Conservation (phyloP, 805 yeast genomes). For the Cyberlindnera lachancei region DNA sequence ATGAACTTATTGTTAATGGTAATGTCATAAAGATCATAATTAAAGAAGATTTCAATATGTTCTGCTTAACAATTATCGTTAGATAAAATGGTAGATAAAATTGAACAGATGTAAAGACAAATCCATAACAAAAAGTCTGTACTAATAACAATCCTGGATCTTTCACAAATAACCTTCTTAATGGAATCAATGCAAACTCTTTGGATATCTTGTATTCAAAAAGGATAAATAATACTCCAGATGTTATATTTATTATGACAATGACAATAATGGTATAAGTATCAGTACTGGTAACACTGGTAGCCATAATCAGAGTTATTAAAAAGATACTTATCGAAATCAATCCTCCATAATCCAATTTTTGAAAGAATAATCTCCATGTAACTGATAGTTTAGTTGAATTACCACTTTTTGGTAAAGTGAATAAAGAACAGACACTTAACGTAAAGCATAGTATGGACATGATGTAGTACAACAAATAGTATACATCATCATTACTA, state of each 20-base stretch:
- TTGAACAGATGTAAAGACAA: slow-evolving; percentile 37
- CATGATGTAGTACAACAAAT: slow-evolving; percentile 26
- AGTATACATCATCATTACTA: slow-evolving; percentile 42
- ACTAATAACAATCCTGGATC: not conserved
- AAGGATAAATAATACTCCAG: slow-evolving; percentile 31
- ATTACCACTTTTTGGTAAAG: too few relatives aligned
- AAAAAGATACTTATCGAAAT: too few relatives aligned
- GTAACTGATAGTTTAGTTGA: too few relatives aligned
- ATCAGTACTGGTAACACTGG: slow-evolving; percentile 13
- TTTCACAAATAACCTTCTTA: slow-evolving; percentile 21
- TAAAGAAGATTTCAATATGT: slow-evolving; percentile 4
- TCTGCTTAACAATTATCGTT: slow-evolving; percentile 27
- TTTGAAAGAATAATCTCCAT: too few relatives aligned
- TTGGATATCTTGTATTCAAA: slow-evolving; percentile 40
- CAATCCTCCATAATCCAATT: too few relatives aligned
- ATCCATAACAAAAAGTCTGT: slow-evolving; percentile 38
- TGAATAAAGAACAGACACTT: too few relatives aligned
- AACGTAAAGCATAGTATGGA: too few relatives aligned
- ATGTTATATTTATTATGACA: slow-evolving; percentile 22
- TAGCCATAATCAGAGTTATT: too few relatives aligned
- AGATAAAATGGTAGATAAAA: slow-evolving; percentile 42
- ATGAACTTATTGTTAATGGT: slow-evolving; percentile 34
- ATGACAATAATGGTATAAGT: not conserved
- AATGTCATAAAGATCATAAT: slow-evolving; percentile 35
- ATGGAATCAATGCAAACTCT: slow-evolving; percentile 48